Percentiles rank a stretch among this genome's conserved stretches.
Conservation (phyloP, 2,329 filamentous ascomycete species). For the Parasarocladium wereldwijsianum region DNA sequence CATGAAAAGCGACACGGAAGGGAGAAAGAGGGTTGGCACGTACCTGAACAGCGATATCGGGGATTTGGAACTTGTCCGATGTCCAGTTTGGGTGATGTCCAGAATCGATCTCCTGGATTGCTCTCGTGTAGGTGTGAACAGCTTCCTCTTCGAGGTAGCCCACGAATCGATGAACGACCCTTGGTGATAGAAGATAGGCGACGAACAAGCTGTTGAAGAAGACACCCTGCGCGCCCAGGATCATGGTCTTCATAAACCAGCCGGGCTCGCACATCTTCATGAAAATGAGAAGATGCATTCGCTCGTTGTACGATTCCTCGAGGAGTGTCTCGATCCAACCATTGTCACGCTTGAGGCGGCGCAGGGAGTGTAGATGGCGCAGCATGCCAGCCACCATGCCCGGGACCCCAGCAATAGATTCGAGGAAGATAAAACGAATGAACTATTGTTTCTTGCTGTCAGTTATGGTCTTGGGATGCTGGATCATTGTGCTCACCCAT, state of each 20-base stretch:
- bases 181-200: slow-evolving; percentile 72
- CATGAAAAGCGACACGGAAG: no score
- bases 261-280: slow-evolving; percentile 68
- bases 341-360: slow-evolving; percentile 81
- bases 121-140: slow-evolving; percentile 85
- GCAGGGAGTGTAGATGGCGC: slow-evolving; percentile 70
- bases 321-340: slow-evolving; percentile 92
- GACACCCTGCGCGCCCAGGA: slow-evolving; percentile 83
- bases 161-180: slow-evolving; percentile 86
- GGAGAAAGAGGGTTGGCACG: slow-evolving; percentile 6
- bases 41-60: slow-evolving; percentile 66
- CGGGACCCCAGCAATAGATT: slow-evolving; percentile 86
- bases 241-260: slow-evolving; percentile 83
- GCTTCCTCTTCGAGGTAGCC: slow-evolving; percentile 97
- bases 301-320: slow-evolving; percentile 82
- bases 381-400: slow-evolving; percentile 97
- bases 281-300: slow-evolving; percentile 88
- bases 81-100: slow-evolving; percentile 77
- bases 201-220: slow-evolving; percentile 95
- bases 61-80: slow-evolving; percentile 53
- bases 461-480: not conserved
- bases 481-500: slow-evolving; percentile 39
- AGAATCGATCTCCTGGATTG: slow-evolving; percentile 72
- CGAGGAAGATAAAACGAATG: slow-evolving; percentile 79
- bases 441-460: slow-evolving; percentile 27